Conservation (phyloP, 1,284 basidiomycete genomes). For the Papiliotrema flavescens region DNA sequence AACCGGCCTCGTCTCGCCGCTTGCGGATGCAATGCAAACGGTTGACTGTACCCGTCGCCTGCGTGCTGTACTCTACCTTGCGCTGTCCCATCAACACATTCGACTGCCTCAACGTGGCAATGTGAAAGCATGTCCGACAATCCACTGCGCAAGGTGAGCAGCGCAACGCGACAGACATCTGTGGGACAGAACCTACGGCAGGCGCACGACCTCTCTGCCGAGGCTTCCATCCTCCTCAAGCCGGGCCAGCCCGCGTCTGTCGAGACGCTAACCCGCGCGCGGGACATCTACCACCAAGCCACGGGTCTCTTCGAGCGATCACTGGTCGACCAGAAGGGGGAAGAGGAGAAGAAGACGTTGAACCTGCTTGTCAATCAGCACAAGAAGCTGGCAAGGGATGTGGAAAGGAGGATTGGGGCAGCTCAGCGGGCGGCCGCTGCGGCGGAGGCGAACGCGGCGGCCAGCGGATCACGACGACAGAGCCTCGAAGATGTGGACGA, state of each 20-base stretch:
- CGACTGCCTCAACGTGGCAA: not conserved
- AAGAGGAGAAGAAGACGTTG: slow-evolving; percentile 32
- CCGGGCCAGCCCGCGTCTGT: slow-evolving; percentile 10
- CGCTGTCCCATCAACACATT: too few relatives aligned
- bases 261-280: slow-evolving; percentile 24
- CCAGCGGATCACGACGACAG: too few relatives aligned
- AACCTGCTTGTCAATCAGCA: slow-evolving; percentile 42
- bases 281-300: slow-evolving; percentile 34
- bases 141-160: not conserved
- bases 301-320: slow-evolving; percentile 38
- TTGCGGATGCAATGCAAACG: too few relatives aligned
- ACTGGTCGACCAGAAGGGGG: slow-evolving; percentile 13
- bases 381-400: slow-evolving; percentile 38
- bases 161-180: not conserved
- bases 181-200: slow-evolving; percentile 6
- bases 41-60: too few relatives aligned
- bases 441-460: not conserved
- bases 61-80: too few relatives aligned
- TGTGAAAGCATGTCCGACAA: not conserved
- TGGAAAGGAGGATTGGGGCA: slow-evolving; percentile 35
- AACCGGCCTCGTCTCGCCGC: too few relatives aligned
- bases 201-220: slow-evolving; percentile 44
- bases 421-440: not conserved
- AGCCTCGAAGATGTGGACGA: not conserved
- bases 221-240: slow-evolving; percentile 30